Base-by-base conservation (phyloP, 345 rosid genomes). In the Durio zibethinus region DNA sequence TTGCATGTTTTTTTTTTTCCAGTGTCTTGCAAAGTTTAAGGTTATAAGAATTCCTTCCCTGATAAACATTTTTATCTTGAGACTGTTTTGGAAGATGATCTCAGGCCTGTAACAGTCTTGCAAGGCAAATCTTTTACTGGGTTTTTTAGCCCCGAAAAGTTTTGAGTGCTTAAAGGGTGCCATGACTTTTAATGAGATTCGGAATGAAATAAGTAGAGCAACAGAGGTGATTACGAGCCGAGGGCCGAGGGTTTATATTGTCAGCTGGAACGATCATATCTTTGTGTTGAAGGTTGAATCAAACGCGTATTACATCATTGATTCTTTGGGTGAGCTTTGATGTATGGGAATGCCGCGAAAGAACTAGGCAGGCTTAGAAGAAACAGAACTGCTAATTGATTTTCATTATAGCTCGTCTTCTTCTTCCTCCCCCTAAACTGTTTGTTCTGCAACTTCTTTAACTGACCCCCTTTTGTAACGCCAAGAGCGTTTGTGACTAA, bases 221-320 rank as follows among this genome's bases (percentile, higher is more conserved):
- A n/a, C 21, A 33, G 1, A 6, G 53, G 23, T 21, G 40, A 43
- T 42, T 7, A 7, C 20, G 43, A 33, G 31, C 63, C 75, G 7
- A 52, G 57, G 68, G 31, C 63, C 75, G 7, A 52, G 57, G 68
- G 65, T 74, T 33, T 74, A 74, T 10, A 74, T 73, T 2, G 31
- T 56, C 23, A 73, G 66, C n/a, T 73, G 66, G 76, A 73, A 73
- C 38, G 65, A 73, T 74, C 77, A 74, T 74, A 60, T 74, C 77
- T 74, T 74, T 7, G 69, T 74, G 15, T 20, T 74, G 42, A 59
- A 74, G 50, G 68, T 60, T 15, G 77, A 60, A 59, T 9, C 54
- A 12, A 20, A 74, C 2, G 57, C 69, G 0, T 74, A 40, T 27
- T 74, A 59, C 54, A 60, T 74, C 31, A 57, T 74, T 4, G 68